Evolutionary conservation across 371 early-diverging fungal genomes (phyloP), one percentile per base, ranked within the genome.

Genomic region (Lichtheimia ramosa): DNA sequence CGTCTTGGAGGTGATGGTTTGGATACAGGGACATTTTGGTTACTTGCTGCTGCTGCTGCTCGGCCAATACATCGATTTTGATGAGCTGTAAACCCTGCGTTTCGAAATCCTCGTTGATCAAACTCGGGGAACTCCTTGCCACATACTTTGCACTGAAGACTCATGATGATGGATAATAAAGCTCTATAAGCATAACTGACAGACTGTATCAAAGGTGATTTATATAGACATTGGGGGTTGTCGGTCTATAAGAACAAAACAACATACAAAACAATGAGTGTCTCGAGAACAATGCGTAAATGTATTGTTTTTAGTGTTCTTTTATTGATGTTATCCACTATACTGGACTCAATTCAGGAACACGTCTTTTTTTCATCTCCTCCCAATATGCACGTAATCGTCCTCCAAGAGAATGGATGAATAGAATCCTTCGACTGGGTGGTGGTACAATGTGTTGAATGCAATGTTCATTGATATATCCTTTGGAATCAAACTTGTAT

Each of bases 391-490:
- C 69, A n/a, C 77, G 64, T 34, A 78, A 54, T 24, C 79, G 55
- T 2, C 79, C 79, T 25, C 83, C 77, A 6, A 70, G 61, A 12
- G 81, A 81, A 59, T 83, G 83, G 23, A 79, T 18, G 15, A 71
- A 61, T 15, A 85, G 62, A 0, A 82, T 81, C 12, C 79, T 67
- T 6, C 79, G 74, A 56, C 84, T 83, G 0, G 86, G 86, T 0
- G 86, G 77, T 0, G 86, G 86, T 40, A 79, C 77, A 28, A 85
- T 83, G 21, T 82, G 71, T 54, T 85, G 82, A 62, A 85, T 83
- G 43, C 79, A 71, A 54, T 85, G 86, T 56, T 85, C 86, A 13
- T 72, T 63, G 51, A 85, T 80, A 50, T 68, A 63, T 0, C 86
- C 86, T 21, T 64, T 40, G 1, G 68, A 51, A 62, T 83, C 71